These are phyloP conservation scores for Rhododendron simsii DNA, from an alignment of 148 eudicot species.

Conservation along the genomic window DNA sequence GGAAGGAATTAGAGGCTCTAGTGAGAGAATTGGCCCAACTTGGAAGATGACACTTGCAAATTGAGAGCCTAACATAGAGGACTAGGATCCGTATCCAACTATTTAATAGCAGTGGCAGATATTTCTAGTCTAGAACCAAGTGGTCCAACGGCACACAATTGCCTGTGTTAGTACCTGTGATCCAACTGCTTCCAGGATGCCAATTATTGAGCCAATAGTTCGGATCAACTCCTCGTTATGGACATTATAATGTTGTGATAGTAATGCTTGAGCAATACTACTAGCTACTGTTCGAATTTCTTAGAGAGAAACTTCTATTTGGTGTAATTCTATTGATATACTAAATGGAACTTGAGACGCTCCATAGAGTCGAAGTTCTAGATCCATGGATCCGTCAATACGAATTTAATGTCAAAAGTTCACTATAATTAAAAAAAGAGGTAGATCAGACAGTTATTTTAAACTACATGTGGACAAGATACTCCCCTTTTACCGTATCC, in stretches of 20 bases:
- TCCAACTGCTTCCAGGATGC: not conserved
- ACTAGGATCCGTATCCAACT: not conserved
- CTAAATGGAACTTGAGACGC: not conserved
- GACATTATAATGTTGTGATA: not conserved
- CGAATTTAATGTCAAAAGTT: too few species aligned
- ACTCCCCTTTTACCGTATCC: not conserved
- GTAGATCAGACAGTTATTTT: too few species aligned
- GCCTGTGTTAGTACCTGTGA: not conserved
- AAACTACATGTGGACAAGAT: not conserved
- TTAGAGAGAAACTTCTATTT: not conserved
- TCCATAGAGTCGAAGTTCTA: too few species aligned
- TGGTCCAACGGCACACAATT: not conserved
- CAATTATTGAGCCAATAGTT: not conserved
- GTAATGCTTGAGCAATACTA: not conserved
- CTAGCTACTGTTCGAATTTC: not conserved
- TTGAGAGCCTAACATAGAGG: not conserved
- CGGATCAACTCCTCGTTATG: not conserved
- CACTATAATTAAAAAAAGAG: too few species aligned
- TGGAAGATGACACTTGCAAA: not conserved
- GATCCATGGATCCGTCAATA: too few species aligned
- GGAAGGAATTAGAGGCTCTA: constrained; percentile 29
- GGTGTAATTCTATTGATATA: not conserved
- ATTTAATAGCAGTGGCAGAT: not conserved
- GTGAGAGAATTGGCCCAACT: constrained; percentile 30
- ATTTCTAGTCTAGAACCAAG: not conserved